Conservation (phyloP, 129 eudicot genomes). For the Solidago caesia region DNA sequence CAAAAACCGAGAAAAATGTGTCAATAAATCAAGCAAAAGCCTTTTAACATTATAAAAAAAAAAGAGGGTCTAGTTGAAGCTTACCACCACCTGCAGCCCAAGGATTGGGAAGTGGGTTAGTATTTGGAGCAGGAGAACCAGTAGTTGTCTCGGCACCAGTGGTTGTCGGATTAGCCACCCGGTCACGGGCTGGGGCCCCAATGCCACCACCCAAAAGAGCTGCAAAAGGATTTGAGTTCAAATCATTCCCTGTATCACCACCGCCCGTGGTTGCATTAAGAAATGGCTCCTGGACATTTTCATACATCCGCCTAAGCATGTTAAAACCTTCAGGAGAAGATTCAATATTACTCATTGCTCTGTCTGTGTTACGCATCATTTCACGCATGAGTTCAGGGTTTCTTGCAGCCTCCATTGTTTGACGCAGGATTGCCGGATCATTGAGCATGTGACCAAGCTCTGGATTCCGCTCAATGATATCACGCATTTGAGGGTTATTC, state of each 20-base stretch:
- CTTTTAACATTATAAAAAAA: neutral
- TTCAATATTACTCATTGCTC: conserved; percentile 95
- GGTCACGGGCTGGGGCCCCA: conserved; percentile 45
- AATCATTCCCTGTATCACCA: conserved; percentile 52
- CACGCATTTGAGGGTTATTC: conserved; percentile 95
- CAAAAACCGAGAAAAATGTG: neutral
- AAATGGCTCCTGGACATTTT: conserved; percentile 86
- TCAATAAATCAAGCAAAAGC: neutral
- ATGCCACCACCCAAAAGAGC: conserved; percentile 71
- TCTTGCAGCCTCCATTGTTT: conserved; percentile 82
- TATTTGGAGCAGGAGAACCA: conserved; percentile 67
- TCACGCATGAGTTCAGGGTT: conserved; percentile 91
- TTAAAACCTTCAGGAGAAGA: conserved; percentile 96
- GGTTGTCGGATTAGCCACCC: conserved; percentile 52
- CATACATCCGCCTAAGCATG: conserved; percentile 95
- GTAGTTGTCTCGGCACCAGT: conserved; percentile 54
- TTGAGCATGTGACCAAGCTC: conserved; percentile 89
- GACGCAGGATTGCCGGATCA: conserved; percentile 83
- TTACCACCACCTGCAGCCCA: conserved; percentile 75
- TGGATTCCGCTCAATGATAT: conserved; percentile 86
- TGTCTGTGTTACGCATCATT: conserved; percentile 91
- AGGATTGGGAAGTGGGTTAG: conserved; percentile 85
- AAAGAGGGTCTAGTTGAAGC: neutral
- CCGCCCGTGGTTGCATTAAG: conserved; percentile 73
- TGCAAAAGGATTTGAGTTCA: conserved; percentile 76